These are phyloP conservation scores for Colletotrichum nymphaeae DNA, from an alignment of 2,329 filamentous ascomycete genomes.

Conservation along the genomic window DNA sequence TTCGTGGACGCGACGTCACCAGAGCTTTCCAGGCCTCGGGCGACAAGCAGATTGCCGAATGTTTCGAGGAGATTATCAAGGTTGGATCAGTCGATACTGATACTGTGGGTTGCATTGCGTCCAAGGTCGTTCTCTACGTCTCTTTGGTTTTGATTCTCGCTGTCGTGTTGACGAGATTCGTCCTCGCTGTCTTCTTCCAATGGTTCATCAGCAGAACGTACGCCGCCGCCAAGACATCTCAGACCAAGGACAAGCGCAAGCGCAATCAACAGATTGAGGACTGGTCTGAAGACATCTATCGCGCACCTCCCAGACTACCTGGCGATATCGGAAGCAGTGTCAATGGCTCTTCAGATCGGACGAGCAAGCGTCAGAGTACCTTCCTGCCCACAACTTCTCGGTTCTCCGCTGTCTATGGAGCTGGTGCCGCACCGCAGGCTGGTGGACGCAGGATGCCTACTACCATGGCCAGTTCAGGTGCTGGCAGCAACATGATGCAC, in stretches of 20 bases:
- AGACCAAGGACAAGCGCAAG: constrained; percentile 83
- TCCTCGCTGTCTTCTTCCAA: constrained; percentile 91
- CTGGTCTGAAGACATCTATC: constrained; percentile 98
- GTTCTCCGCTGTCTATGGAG: constrained; percentile 90
- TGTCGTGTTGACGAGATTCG: constrained; percentile 87
- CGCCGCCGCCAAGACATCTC: constrained; percentile 85
- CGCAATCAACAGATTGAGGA: constrained; percentile 95
- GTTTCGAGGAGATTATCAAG: constrained; percentile 93
- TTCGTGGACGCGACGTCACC: constrained; percentile 90
- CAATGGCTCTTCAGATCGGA: constrained; percentile 72
- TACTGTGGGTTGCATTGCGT: constrained; percentile 96
- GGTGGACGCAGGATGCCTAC: constrained; percentile 73
- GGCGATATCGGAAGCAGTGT: constrained; percentile 78
- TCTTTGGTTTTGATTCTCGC: constrained; percentile 92
- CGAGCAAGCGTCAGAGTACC: constrained; percentile 82
- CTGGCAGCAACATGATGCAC: constrained; percentile 77
- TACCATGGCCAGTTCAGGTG: constrained; percentile 93
- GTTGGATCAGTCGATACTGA: constrained; percentile 96
- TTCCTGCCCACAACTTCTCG: constrained; percentile 95
- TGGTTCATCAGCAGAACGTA: constrained; percentile 95
- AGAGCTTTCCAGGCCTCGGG: constrained; percentile 82
- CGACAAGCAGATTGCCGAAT: constrained; percentile 87
- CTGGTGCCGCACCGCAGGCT: constrained; percentile 64
- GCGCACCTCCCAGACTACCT: constrained; percentile 83
- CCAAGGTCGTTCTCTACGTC: constrained; percentile 95